A percentile compares a stretch with the other conserved stretches of the same genome.
phyloP scores from a whole-genome alignment of 306 rosid genomes.

The Acacia crassicarpa region DNA sequence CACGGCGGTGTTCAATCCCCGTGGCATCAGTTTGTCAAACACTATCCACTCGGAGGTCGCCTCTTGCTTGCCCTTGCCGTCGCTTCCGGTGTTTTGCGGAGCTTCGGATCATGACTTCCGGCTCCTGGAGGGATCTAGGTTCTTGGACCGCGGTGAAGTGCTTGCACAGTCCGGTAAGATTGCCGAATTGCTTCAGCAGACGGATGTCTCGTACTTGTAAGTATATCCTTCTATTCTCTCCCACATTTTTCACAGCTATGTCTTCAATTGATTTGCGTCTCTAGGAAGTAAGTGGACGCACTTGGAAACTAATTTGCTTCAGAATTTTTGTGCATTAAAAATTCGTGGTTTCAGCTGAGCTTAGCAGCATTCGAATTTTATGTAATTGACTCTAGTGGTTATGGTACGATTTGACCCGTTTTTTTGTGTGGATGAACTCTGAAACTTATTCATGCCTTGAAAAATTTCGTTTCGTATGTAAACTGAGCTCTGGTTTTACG shows the following conservation, averaged over 20 bases:
- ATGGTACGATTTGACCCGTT: background rate
- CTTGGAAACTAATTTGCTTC: slow-evolving; percentile 4
- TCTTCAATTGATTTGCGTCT: slow-evolving; percentile 26
- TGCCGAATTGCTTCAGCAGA: slow-evolving; percentile 77
- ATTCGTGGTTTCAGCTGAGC: slow-evolving; percentile 3
- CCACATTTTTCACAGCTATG: slow-evolving; percentile 9
- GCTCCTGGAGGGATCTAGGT: slow-evolving; percentile 60
- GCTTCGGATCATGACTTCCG: slow-evolving; percentile 68
- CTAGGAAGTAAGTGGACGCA: slow-evolving; percentile 19
- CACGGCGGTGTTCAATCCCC: slow-evolving; percentile 41
- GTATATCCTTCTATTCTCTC: slow-evolving; percentile 21
- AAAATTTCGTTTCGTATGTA: background rate
- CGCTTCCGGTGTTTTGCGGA: slow-evolving; percentile 92
- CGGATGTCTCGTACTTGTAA: slow-evolving; percentile 93
- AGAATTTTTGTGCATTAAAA: slow-evolving; percentile 11
- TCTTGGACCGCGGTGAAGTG: slow-evolving; percentile 48
- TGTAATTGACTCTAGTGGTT: slow-evolving; percentile 16
- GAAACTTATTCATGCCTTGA: background rate
- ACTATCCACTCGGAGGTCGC: slow-evolving; percentile 89
- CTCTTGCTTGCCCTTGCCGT: slow-evolving; percentile 85
- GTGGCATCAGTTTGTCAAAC: slow-evolving; percentile 72
- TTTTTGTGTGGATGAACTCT: background rate
- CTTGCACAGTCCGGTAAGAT: slow-evolving; percentile 73
- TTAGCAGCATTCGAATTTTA: slow-evolving; percentile 22
- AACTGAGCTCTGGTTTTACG: slow-evolving; percentile 17